Evolutionary conservation across 2,329 filamentous ascomycete species (phyloP).

Genomic region (Microcyclosporella mali): DNA sequence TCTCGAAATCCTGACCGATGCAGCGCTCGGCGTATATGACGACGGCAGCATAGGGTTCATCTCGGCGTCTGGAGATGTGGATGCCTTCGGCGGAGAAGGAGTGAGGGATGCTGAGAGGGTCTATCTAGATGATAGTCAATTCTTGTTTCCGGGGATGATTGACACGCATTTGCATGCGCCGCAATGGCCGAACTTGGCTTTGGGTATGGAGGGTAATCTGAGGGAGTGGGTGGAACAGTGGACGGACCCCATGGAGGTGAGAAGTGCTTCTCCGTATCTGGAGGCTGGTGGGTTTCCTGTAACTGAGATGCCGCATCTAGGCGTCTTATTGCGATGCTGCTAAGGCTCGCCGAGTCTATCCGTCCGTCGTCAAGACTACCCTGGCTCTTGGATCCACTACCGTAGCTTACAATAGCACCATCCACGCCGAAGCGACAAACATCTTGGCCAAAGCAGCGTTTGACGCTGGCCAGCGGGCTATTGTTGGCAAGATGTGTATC

Average conservation of each 20-base stretch:
- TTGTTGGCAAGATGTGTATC: slow-evolving; percentile 60
- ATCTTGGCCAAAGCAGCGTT: slow-evolving; percentile 52
- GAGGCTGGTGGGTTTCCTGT: too few species aligned
- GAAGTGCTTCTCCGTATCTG: too few species aligned
- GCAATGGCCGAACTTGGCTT: slow-evolving; percentile 45
- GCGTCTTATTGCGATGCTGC: slow-evolving; percentile 47
- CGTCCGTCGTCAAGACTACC: slow-evolving; percentile 50
- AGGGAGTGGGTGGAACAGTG: slow-evolving; percentile 53
- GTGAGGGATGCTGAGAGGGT: slow-evolving; percentile 18
- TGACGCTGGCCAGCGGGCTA: slow-evolving; percentile 50
- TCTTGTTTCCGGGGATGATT: slow-evolving; percentile 56
- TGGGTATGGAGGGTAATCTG: slow-evolving; percentile 34
- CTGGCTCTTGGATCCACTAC: slow-evolving; percentile 58
- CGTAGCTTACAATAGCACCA: slow-evolving; percentile 54
- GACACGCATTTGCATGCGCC: slow-evolving; percentile 66
- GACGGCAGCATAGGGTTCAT: slow-evolving; percentile 14
- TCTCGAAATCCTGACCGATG: slow-evolving; percentile 15
- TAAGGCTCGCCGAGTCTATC: slow-evolving; percentile 37
- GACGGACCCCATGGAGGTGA: slow-evolving; percentile 16
- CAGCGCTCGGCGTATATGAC: slow-evolving; percentile 6
- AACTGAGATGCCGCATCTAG: slow-evolving; percentile 49
- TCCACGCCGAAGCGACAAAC: slow-evolving; percentile 52
- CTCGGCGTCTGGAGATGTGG: background rate
- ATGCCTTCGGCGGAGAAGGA: background rate
- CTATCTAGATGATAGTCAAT: slow-evolving; percentile 39